These are phyloP conservation scores for Mycena filopes DNA, from an alignment of 768 basidiomycete species.

Conservation along the genomic window DNA sequence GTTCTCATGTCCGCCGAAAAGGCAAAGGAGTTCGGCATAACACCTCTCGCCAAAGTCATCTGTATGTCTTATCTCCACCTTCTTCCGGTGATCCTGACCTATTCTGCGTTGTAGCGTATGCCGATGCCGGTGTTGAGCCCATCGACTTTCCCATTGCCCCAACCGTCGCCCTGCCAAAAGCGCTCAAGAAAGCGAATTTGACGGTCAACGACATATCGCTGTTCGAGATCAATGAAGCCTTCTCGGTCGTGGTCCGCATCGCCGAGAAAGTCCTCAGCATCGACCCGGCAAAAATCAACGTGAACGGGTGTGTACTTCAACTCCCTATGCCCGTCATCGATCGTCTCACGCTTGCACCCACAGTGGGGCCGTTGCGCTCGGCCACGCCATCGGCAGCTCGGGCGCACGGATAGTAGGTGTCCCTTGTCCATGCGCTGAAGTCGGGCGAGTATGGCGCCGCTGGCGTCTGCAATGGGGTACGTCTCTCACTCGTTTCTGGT, in stretches of 20 bases:
- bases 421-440: slow-evolving; percentile 91
- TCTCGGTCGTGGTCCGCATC: slow-evolving; percentile 92
- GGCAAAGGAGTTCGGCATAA: slow-evolving; percentile 89
- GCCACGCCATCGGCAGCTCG: slow-evolving; percentile 96
- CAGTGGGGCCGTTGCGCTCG: slow-evolving; percentile 96
- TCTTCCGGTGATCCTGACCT: slow-evolving; percentile 22
- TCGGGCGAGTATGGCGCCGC: slow-evolving; percentile 94
- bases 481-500: slow-evolving; percentile 43
- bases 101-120: slow-evolving; percentile 72
- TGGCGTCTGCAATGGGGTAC: slow-evolving; percentile 95
- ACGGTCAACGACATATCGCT: slow-evolving; percentile 85
- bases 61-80: slow-evolving; percentile 65
- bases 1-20: slow-evolving; percentile 95
- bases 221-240: slow-evolving; percentile 98
- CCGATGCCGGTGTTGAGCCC: slow-evolving; percentile 96
- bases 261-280: slow-evolving; percentile 89
- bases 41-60: slow-evolving; percentile 92
- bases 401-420: slow-evolving; percentile 94
- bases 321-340: slow-evolving; percentile 17
- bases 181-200: slow-evolving; percentile 88
- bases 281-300: slow-evolving; percentile 90
- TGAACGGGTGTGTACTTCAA: slow-evolving; percentile 72
- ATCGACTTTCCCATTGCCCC: slow-evolving; percentile 98
- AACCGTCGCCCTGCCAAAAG: slow-evolving; percentile 88
- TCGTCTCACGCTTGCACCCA: slow-evolving; percentile 36